These are phyloP conservation scores for Oenanthe sinensis DNA, from an alignment of 129 eudicot species.

Conservation along the genomic window DNA sequence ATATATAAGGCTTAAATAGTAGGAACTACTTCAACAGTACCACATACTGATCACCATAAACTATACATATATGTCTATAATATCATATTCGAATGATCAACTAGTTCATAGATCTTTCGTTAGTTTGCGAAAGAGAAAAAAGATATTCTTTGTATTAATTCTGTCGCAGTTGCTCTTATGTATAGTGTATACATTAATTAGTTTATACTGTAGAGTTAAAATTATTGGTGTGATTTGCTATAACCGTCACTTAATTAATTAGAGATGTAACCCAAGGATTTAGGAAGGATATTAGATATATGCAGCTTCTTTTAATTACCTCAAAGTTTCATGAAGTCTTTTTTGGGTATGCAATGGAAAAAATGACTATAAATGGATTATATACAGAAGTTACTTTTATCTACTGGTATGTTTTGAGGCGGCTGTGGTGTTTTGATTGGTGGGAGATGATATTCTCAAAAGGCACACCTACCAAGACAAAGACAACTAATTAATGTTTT, in stretches of 20 bases:
- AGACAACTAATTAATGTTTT: neutral
- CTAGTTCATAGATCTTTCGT: no score
- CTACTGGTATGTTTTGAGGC: neutral
- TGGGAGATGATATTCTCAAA: neutral
- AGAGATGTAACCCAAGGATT: no score
- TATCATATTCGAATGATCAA: no score
- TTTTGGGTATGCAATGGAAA: neutral
- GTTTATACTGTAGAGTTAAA: neutral
- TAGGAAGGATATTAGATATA: neutral
- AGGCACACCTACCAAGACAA: constrained; percentile 4
- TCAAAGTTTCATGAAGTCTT: neutral
- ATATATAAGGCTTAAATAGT: no score
- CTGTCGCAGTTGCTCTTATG: no score
- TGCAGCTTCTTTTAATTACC: neutral
- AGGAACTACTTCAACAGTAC: no score
- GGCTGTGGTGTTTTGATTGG: constrained; percentile 3
- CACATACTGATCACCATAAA: neutral
- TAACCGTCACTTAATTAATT: no score
- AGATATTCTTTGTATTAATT: no score
- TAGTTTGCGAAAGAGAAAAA: no score
- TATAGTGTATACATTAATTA: no score
- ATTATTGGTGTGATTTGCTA: neutral
- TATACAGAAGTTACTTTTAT: neutral
- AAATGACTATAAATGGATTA: neutral
- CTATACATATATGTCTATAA: no score